Conservation (phyloP, 169 alveolate species). For the Theileria sp. region DNA sequence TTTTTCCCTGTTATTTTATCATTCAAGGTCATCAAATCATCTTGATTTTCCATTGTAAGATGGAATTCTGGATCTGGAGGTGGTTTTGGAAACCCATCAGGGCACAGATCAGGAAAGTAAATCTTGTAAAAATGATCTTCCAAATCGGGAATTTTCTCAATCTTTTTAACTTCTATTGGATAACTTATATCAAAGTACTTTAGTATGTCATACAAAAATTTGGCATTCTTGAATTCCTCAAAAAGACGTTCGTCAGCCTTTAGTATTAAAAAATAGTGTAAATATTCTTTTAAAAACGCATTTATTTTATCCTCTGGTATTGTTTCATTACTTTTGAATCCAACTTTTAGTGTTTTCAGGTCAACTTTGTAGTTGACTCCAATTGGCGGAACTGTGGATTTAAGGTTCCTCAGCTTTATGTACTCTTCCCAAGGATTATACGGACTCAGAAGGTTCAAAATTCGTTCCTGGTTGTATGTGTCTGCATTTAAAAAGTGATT, state of each 20-base stretch:
- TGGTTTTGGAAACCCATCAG: constrained; percentile 51
- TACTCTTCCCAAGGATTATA: constrained; percentile 66
- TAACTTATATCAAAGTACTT: constrained; percentile 30
- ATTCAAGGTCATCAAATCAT: background rate
- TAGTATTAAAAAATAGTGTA: constrained; percentile 51
- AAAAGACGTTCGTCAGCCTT: constrained; percentile 31
- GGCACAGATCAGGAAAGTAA: constrained; percentile 25
- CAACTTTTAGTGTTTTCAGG: background rate
- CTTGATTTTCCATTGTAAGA: constrained; percentile 17
- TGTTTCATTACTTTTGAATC: background rate
- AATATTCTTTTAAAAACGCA: constrained; percentile 34
- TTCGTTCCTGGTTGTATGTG: constrained; percentile 29
- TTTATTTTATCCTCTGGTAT: background rate
- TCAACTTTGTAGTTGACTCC: constrained; percentile 32
- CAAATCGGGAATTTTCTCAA: constrained; percentile 9
- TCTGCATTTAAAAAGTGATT: constrained; percentile 8
- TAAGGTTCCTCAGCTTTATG: constrained; percentile 25
- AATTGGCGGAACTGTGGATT: background rate
- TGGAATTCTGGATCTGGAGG: constrained; percentile 36
- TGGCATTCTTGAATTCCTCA: constrained; percentile 30
- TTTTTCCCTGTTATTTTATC: constrained; percentile 7
- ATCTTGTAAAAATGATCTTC: constrained; percentile 19
- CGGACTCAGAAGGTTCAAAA: constrained; percentile 34
- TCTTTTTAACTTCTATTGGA: constrained; percentile 2
- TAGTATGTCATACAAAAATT: constrained; percentile 37